Evolutionary conservation across 164 flowering plant genomes (phyloP).

Genomic region (Berberis thunbergii): DNA sequence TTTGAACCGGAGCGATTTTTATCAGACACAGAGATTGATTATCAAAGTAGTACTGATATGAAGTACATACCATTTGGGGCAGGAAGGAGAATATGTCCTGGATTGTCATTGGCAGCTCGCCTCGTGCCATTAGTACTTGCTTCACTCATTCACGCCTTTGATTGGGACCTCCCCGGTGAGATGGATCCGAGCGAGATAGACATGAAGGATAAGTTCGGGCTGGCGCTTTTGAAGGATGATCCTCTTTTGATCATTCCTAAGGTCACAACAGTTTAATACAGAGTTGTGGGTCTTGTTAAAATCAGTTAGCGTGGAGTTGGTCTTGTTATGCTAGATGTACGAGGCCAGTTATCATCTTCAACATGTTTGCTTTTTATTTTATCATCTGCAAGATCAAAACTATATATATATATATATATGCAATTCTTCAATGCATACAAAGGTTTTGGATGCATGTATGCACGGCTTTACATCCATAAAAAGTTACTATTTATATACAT

Average conservation of each 20-base stretch:
- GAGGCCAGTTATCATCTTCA: no score
- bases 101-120: neutral
- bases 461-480: no score
- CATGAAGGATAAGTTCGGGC: slow-evolving; percentile 1
- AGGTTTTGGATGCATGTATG: no score
- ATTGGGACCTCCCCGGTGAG: neutral
- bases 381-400: no score
- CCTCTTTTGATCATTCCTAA: slow-evolving; percentile 4
- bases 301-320: no score
- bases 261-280: no score
- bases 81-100: slow-evolving; percentile 7
- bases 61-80: slow-evolving; percentile 4
- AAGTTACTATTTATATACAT: no score
- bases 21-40: neutral
- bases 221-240: neutral
- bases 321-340: no score
- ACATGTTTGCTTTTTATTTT: no score
- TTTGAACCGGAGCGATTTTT: slow-evolving; percentile 3
- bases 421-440: no score
- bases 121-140: neutral
- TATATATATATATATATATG: no score
- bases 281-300: no score
- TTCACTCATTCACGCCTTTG: neutral
- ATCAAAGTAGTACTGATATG: neutral
- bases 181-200: neutral